Percentiles rank a stretch among this genome's conserved stretches.
These are phyloP conservation scores for Nannochloris sp. DNA, from an alignment of 139 green algal genomes.

Conservation along the genomic window DNA sequence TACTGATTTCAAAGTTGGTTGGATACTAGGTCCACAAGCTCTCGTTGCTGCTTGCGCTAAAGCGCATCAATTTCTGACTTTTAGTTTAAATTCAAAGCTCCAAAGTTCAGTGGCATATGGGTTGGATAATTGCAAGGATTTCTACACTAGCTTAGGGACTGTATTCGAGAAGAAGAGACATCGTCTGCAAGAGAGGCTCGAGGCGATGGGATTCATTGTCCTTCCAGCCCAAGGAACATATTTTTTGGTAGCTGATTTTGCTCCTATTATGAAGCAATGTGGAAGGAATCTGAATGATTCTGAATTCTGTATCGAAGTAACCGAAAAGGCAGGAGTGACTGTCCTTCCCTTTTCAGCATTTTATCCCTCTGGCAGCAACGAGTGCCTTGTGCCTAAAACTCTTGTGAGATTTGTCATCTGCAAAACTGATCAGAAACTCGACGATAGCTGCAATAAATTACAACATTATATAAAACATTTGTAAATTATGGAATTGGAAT, in stretches of 20 bases:
- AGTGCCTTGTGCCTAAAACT: conserved; percentile 13
- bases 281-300: conserved; percentile 7
- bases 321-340: conserved; percentile 57
- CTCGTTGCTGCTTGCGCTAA: conserved; percentile 62
- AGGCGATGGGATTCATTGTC: conserved; percentile 49
- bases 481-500: neutral
- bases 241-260: conserved; percentile 64
- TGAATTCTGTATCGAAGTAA: conserved; percentile 58
- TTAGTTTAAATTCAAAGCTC: conserved; percentile 61
- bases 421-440: conserved; percentile 67
- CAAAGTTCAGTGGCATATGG: conserved; percentile 64
- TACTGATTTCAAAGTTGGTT: conserved; percentile 81
- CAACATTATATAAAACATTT: neutral
- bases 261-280: neutral
- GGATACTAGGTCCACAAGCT: conserved; percentile 51
- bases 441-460: conserved; percentile 36
- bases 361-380: conserved; percentile 18
- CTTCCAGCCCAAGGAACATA: conserved; percentile 56
- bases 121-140: conserved; percentile 47
- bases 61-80: conserved; percentile 74
- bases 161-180: conserved; percentile 38
- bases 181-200: conserved; percentile 32
- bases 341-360: conserved; percentile 56
- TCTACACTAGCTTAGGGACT: conserved; percentile 47
- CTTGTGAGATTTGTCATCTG: conserved; percentile 72